Percentiles rank a stretch among this genome's conserved stretches.
Evolutionary conservation across 208 protist genomes (phyloP).

Genomic region (Endotrypanum monterogeii): DNA sequence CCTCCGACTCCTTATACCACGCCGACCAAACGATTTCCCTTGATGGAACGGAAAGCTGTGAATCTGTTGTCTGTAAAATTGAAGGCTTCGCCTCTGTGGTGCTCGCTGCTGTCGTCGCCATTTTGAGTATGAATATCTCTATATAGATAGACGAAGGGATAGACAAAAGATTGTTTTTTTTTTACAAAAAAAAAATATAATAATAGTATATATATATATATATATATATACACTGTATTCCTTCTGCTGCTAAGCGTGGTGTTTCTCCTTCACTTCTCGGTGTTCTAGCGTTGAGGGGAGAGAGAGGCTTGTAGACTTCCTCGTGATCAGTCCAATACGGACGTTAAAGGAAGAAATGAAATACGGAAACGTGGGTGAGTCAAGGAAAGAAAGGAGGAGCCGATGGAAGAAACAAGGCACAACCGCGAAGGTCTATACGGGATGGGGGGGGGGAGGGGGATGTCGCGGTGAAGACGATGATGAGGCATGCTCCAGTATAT

Average conservation of each 20-base stretch:
- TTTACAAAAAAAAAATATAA: too few relatives aligned
- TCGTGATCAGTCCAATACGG: not conserved
- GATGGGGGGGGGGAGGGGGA: not conserved
- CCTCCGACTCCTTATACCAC: slow-evolving; percentile 83
- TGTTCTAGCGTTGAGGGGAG: not conserved
- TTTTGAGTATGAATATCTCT: not conserved
- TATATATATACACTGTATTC: not conserved
- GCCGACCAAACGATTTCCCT: slow-evolving; percentile 79
- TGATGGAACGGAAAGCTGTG: slow-evolving; percentile 48
- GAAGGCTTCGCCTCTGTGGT: slow-evolving; percentile 23
- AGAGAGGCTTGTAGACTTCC: not conserved
- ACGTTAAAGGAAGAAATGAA: not conserved
- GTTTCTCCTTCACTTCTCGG: not conserved
- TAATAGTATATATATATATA: too few relatives aligned
- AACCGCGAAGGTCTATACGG: not conserved
- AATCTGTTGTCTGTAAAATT: slow-evolving; percentile 66
- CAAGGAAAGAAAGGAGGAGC: not conserved
- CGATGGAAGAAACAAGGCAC: not conserved
- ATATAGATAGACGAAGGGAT: too few relatives aligned
- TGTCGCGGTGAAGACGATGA: not conserved
- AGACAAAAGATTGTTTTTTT: too few relatives aligned
- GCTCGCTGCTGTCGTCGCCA: slow-evolving; percentile 10
- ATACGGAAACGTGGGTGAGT: not conserved
- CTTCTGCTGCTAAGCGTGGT: not conserved
- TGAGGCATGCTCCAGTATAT: too few relatives aligned